Evolutionary conservation across 805 yeast genomes (phyloP), one percentile per base, ranked within the genome.

Genomic region (Wickerhamiella kurtzmanii): DNA sequence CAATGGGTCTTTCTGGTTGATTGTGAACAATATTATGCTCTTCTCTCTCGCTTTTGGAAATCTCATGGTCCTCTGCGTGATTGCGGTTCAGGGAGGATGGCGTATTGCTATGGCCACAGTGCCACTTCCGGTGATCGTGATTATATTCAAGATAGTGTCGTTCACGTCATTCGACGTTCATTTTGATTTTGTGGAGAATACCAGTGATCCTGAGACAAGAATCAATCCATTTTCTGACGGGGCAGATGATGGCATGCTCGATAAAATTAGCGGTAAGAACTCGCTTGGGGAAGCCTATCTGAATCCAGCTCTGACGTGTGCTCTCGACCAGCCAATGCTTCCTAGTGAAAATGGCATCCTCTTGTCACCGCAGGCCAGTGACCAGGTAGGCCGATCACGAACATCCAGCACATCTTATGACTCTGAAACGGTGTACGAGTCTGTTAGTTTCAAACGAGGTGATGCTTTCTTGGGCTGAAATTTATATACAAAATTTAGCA

Each of bases 21-120:
- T 59, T 37, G 50, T 64, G 17, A 53, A 56, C 48, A 60, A 65
- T 47, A 53, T 62, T 22, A 35, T 62, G 15, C 43, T 66, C 15
- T 63, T 65, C 49, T 63, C 65, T 2, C 48, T 59, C 3, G 59
- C 48, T 4, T 54, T 66, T 35, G 69, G 70, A 8, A 63, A 65
- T 45, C 49, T 65, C n/a, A 58, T 63, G 41, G 54, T 65, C 42
- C 49, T 66, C 25, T 56, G 61, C 11, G 63, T 66, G 2, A 61
- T 65, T 1, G 64, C 69, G 66, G 62, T 58, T 4, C 68, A 65
- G 48, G 63, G 62, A 1, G 58, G 61, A 19, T 59, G 65, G 63
- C 43, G 43, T 9, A 53, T 62, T 25, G 67, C 68, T 0, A 50
- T 57, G 32, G 60, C 55, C 2, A 55, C 60, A 3, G 52, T 47